phyloP scores from a whole-genome alignment of 495 filamentous ascomycete genomes.

The Rhizodiscina lignyota region DNA sequence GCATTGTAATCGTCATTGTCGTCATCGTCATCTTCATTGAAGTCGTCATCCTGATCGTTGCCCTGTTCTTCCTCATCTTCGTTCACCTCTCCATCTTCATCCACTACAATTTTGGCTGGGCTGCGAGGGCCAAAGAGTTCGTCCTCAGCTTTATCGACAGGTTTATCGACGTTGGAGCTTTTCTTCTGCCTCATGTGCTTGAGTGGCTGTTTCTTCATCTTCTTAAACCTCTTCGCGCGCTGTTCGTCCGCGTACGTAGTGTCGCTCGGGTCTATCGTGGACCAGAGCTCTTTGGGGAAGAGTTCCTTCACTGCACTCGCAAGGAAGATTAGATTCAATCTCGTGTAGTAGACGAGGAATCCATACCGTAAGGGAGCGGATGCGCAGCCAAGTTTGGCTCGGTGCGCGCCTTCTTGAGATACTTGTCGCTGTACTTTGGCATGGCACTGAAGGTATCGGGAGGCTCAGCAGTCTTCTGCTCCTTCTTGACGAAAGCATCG shows the following conservation, averaged over 20 bases:
- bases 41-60: not conserved
- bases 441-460: not conserved
- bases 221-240: not conserved
- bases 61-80: not conserved
- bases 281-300: not conserved
- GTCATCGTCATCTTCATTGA: not conserved
- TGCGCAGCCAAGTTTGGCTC: not conserved
- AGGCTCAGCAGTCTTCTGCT: too few relatives aligned
- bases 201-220: not conserved
- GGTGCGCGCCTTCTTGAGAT: not conserved
- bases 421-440: not conserved
- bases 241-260: not conserved
- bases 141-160: not conserved
- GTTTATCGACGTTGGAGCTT: not conserved
- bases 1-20: not conserved
- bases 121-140: too few relatives aligned
- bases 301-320: not conserved
- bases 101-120: too few relatives aligned
- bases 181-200: not conserved
- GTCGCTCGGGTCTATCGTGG: not conserved
- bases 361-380: too few relatives aligned
- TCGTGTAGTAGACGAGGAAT: too few relatives aligned
- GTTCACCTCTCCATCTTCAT: not conserved
- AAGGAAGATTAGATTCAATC: too few relatives aligned
- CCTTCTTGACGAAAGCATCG: too few relatives aligned